phyloP scores from a whole-genome alignment of 1,284 basidiomycete species.

The Sanghuangporus sanghuang region DNA sequence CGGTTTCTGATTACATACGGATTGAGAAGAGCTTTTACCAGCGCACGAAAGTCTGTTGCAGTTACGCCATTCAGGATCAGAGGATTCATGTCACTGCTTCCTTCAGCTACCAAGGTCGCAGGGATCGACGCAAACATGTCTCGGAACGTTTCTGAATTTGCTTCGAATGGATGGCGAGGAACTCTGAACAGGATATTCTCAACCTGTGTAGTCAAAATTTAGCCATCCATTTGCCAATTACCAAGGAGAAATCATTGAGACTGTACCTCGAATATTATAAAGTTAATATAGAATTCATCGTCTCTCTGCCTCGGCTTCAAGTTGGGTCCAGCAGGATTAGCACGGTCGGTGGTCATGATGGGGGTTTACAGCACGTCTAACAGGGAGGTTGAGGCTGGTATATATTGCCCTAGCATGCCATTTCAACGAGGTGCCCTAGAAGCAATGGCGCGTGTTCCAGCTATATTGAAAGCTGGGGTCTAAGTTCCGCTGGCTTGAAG shows the following conservation, averaged over 20 bases:
- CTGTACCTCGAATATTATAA: constrained; percentile 2
- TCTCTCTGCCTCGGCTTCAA: neutral
- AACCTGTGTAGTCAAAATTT: neutral
- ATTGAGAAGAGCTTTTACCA: neutral
- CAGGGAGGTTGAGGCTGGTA: neutral
- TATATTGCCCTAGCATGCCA: neutral
- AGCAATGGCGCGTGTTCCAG: neutral
- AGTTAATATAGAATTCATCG: neutral
- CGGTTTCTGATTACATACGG: neutral
- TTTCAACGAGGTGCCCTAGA: neutral
- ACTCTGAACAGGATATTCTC: constrained; percentile 6
- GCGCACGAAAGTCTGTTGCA: neutral
- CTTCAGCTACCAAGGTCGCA: neutral
- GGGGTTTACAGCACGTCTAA: neutral
- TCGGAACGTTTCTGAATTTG: constrained; percentile 1
- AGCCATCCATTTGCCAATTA: neutral
- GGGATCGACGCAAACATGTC: constrained; percentile 8
- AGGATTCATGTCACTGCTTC: constrained; percentile 5
- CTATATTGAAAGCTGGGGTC: neutral
- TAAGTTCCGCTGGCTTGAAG: neutral
- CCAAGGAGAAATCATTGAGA: neutral
- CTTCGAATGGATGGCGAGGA: neutral
- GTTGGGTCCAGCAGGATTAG: neutral
- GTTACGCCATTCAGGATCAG: neutral
- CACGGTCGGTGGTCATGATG: neutral